A percentile compares a stretch with the other conserved stretches of the same genome.
Evolutionary conservation across 2,329 filamentous ascomycete species (phyloP).

Genomic region (Zelopaecilomyces penicillatus): DNA sequence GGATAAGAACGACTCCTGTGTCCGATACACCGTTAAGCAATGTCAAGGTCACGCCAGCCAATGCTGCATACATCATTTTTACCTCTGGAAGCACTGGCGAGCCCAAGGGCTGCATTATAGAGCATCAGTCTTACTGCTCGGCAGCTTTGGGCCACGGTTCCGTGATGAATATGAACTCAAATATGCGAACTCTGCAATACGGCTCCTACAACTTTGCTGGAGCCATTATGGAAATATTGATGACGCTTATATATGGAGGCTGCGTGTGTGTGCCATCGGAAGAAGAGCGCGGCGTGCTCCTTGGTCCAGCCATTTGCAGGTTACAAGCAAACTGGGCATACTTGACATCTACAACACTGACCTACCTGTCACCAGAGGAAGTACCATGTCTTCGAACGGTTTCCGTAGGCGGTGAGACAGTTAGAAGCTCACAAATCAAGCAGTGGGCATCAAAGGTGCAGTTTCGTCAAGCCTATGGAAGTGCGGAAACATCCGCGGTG

Average conservation of each 20-base stretch:
- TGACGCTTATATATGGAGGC: neutral
- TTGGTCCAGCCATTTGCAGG: neutral
- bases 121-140: too few relatives aligned
- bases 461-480: conserved; percentile 2
- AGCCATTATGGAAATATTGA: conserved; percentile 2
- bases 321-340: neutral
- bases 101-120: conserved; percentile 30
- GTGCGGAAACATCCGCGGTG: conserved; percentile 1
- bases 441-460: neutral
- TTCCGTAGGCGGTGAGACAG: conserved; percentile 1
- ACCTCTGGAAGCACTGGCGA: conserved; percentile 43
- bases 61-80: conserved; percentile 31
- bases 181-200: neutral
- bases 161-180: neutral
- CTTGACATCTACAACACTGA: conserved; percentile 1
- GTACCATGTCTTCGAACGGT: conserved; percentile 2
- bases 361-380: conserved; percentile 1
- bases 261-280: conserved; percentile 8
- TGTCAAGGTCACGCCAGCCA: too few relatives aligned
- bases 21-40: too few relatives aligned
- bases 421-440: neutral
- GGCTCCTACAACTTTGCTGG: conserved; percentile 2
- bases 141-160: neutral
- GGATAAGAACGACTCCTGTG: too few relatives aligned
- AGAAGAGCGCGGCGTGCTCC: conserved; percentile 1